Evolutionary conservation across 208 protist genomes (phyloP).

Genomic region (Leishmania guyanensis): DNA sequence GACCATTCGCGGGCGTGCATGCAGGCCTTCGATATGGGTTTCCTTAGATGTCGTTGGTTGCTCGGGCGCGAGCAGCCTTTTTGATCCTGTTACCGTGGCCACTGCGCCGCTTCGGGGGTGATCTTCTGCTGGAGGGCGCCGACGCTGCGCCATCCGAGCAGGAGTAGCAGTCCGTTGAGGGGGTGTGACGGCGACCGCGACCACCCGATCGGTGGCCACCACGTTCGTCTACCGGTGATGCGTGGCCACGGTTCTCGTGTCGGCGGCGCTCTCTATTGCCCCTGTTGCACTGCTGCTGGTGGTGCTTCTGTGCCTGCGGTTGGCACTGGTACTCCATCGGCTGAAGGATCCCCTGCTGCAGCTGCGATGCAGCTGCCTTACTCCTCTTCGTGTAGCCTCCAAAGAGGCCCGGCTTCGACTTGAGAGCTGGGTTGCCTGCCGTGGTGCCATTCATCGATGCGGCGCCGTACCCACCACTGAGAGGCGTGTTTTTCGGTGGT

Average conservation of each 20-base stretch:
- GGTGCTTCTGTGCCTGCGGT: not conserved
- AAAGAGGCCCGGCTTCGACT: constrained; percentile 20
- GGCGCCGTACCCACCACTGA: not conserved
- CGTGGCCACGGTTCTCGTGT: constrained; percentile 1
- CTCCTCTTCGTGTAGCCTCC: constrained; percentile 35
- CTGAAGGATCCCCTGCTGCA: constrained; percentile 7
- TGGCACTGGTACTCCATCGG: not conserved
- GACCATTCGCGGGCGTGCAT: not conserved
- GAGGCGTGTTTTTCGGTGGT: not conserved
- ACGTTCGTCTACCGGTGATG: constrained; percentile 5
- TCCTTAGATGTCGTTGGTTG: not conserved
- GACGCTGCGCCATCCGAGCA: constrained; percentile 2
- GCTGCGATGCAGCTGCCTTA: constrained; percentile 19
- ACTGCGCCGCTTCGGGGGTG: constrained; percentile 11
- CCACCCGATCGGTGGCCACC: constrained; percentile 1
- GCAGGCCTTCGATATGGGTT: not conserved
- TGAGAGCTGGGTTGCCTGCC: not conserved
- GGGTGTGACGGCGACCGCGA: constrained; percentile 16
- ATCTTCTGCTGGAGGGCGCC: not conserved
- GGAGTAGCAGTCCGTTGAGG: constrained; percentile 2
- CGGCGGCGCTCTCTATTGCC: not conserved
- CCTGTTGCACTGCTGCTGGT: not conserved
- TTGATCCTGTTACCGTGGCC: not conserved
- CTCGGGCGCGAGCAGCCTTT: not conserved
- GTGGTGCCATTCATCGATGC: constrained; percentile 2